Evolutionary conservation across 768 basidiomycete genomes (phyloP), one percentile per base, ranked within the genome.

Genomic region (Serendipita vermifera): DNA sequence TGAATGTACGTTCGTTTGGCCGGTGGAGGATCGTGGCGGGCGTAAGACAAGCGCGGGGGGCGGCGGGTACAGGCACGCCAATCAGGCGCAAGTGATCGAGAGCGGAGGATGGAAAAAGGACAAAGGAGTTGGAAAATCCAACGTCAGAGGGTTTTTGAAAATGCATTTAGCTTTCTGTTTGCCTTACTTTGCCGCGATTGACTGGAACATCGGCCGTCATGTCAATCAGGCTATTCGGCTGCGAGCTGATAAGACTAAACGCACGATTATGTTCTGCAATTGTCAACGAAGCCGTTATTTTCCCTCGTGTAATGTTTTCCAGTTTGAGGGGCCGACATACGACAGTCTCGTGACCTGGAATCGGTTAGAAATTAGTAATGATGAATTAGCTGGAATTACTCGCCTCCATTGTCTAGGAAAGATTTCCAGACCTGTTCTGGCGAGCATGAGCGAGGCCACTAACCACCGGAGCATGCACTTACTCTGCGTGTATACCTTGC

Each of bases 181-280:
- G 27, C 72, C 75, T 61, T 65, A 89, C 87, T 62, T 87, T 83
- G 60, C 88, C 84, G 63, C 87, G 75, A 65, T 91, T 91, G 57
- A 87, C 87, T 22, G 33, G 7, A 20, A 32, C 35, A 43, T 51
- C 46, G 46, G 27, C 9, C 24, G 9, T 13, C 7, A 55, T 24
- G 11, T 55, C 31, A 20, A 48, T 35, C 38, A 36, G 29, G 13
- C 17, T 17, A 31, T 2, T 33, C 32, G 9, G 9, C 35, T 20
- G 27, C 6, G 41, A 26, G 53, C 48, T 3, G 31, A 29, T 46
- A 26, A 48, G 31, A 13, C 33, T 6, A 32, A 33, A 66, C 80
- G 55, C 63, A 88, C 87, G 65, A 61, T 91, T 86, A 61, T 83
- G 82, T 11, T 78, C 74, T 64, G 87, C 84, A 48, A 90, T 76